Conservation (phyloP, 139 green algal genomes). For the Micractinium conductrix region DNA sequence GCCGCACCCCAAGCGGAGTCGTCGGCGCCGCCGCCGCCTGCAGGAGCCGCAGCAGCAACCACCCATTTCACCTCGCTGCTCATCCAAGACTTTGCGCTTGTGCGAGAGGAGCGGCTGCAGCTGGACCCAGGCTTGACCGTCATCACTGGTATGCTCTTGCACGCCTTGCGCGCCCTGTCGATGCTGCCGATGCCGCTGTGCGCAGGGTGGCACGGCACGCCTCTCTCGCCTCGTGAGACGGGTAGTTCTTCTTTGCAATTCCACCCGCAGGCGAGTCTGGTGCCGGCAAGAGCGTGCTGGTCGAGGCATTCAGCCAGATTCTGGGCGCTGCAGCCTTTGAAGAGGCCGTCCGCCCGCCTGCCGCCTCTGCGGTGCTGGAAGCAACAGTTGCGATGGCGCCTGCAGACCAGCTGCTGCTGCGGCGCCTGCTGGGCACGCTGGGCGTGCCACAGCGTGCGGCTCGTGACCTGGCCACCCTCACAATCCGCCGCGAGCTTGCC, state of each 20-base stretch:
- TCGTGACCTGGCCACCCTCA: neutral
- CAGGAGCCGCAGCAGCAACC: neutral
- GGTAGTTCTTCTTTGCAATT: neutral
- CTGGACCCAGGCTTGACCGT: constrained; percentile 85
- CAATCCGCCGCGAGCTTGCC: constrained; percentile 48
- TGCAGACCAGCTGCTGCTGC: constrained; percentile 18
- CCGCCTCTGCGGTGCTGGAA: constrained; percentile 57
- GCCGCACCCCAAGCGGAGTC: neutral
- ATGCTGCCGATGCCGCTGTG: constrained; percentile 9
- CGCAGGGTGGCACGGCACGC: no score
- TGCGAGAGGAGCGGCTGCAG: constrained; percentile 65
- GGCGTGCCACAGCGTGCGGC: constrained; percentile 26
- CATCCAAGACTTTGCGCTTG: constrained; percentile 86
- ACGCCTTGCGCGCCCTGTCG: neutral
- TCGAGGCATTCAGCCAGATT: constrained; percentile 76
- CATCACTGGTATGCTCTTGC: constrained; percentile 59
- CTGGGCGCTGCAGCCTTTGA: constrained; percentile 66
- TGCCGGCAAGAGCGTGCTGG: constrained; percentile 87
- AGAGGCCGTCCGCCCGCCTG: constrained; percentile 72
- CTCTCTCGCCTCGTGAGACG: neutral
- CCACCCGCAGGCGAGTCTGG: constrained; percentile 76
- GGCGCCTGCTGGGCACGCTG: constrained; percentile 38
- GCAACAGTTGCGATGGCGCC: constrained; percentile 48
- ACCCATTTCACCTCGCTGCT: constrained; percentile 42
- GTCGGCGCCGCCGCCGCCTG: neutral